Evolutionary conservation across 2,329 filamentous ascomycete species (phyloP), one percentile per base, ranked within the genome.

Genomic region (Claviceps monticola): DNA sequence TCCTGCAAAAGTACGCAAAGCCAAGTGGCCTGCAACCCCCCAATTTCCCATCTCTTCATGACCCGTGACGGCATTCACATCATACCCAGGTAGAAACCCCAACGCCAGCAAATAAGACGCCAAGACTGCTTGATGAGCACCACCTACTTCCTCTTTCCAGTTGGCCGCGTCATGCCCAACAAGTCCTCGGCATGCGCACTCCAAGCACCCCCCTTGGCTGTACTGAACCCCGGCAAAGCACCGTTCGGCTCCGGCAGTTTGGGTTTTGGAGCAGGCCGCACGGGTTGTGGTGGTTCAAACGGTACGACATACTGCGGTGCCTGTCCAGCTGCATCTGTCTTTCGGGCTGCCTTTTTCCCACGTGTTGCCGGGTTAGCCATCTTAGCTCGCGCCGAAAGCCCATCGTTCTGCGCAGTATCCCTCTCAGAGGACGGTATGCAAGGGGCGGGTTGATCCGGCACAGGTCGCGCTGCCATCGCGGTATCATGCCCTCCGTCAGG

Each of bases 151-250:
- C 53, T 17, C 38, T 51, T 55, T 49, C 53, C 56, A 63, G 47
- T 68, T 38, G 82, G 83, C 47, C 78, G 71, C 60, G 74, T 79
- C 59, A 70, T 76, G 39, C 78, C 80, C 55, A 87, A 76, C 46
- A 87, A 60, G 62, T 87, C 83, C 56, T 78, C 73, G 0, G 83
- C 82, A 60, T 86, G 83, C 23, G 73, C 75, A 57, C 81, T 86
- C 83, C 83, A 87, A 0, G 83, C 78, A 2, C 82, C 82, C 16
- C 76, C 69, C 57, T 76, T 78, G 3, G 71, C 73, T 58, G 69
- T 74, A 2, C 66, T 66, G 52, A 77, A 75, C 1, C 69, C 70
- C 9, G 71, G 68, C 53, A 73, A 60, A n/a, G 54, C 56, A 61
- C 55, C 21, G 19, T 19, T 47, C 17, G 42, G 57, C 34, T 43